These are phyloP conservation scores for Thuidium tamariscinum DNA, from an alignment of 225 moss, liverwort and hornwort genomes.

Conservation along the genomic window DNA sequence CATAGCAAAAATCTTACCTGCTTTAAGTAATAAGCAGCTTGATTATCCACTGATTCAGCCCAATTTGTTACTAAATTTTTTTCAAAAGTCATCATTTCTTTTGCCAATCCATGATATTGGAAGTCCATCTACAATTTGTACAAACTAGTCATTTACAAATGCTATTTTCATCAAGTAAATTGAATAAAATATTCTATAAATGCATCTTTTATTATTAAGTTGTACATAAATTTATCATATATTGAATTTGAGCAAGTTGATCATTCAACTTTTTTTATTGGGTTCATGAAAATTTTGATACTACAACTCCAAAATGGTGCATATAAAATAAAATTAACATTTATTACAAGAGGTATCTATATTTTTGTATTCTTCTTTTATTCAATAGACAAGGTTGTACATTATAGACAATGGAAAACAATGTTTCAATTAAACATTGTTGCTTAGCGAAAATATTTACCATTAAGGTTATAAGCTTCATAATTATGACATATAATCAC, in stretches of 20 bases:
- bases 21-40: conserved; percentile 59
- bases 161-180: background rate
- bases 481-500: background rate
- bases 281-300: too few species aligned
- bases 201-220: too few species aligned
- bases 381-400: too few species aligned
- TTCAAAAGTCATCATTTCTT: conserved; percentile 78
- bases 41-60: conserved; percentile 50
- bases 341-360: background rate
- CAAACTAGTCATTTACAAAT: background rate
- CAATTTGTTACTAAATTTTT: conserved; percentile 59
- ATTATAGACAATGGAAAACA: background rate
- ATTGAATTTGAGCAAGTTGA: background rate
- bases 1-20: conserved; percentile 25
- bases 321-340: background rate
- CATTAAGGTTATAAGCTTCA: too few species aligned
- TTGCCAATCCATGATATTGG: conserved; percentile 61
- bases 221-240: too few species aligned
- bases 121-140: conserved; percentile 50
- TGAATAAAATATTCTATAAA: too few species aligned
- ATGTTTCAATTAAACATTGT: background rate
- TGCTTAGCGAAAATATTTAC: background rate
- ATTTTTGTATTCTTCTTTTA: too few species aligned
- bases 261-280: too few species aligned
- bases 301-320: background rate